A percentile compares a stretch with the other conserved stretches of the same genome.
These are phyloP conservation scores for Arctium lappa DNA, from an alignment of 129 eudicot genomes.

Conservation along the genomic window DNA sequence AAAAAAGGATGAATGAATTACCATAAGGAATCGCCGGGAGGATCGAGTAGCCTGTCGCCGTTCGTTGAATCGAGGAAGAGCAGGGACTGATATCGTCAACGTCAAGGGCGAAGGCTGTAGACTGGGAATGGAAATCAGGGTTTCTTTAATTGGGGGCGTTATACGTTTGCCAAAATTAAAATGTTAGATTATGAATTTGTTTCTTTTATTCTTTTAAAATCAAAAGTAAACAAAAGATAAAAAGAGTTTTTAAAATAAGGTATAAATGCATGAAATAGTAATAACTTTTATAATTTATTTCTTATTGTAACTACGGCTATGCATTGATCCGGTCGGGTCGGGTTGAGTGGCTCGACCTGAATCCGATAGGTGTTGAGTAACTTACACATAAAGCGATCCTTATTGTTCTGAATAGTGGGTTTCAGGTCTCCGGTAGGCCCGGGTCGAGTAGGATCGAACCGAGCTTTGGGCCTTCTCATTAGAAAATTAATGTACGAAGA, in stretches of 20 bases:
- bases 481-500: background rate
- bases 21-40: background rate
- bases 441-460: too few relatives aligned
- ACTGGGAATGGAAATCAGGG: background rate
- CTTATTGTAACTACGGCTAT: too few relatives aligned
- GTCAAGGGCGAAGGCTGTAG: background rate
- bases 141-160: background rate
- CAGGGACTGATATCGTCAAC: background rate
- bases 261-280: too few relatives aligned
- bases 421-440: too few relatives aligned
- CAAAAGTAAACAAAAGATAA: background rate
- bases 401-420: too few relatives aligned
- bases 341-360: too few relatives aligned
- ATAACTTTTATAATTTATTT: too few relatives aligned
- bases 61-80: background rate
- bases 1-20: background rate
- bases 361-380: background rate
- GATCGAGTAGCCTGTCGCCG: background rate
- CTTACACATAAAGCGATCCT: too few relatives aligned
- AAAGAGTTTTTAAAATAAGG: too few relatives aligned
- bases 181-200: background rate
- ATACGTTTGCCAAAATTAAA: background rate
- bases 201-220: background rate
- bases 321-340: background rate
- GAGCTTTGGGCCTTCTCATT: background rate